Percentiles rank a stretch among this genome's conserved stretches.
These are phyloP conservation scores for Lactifluus rugatus DNA, from an alignment of 768 basidiomycete genomes.

Conservation along the genomic window DNA sequence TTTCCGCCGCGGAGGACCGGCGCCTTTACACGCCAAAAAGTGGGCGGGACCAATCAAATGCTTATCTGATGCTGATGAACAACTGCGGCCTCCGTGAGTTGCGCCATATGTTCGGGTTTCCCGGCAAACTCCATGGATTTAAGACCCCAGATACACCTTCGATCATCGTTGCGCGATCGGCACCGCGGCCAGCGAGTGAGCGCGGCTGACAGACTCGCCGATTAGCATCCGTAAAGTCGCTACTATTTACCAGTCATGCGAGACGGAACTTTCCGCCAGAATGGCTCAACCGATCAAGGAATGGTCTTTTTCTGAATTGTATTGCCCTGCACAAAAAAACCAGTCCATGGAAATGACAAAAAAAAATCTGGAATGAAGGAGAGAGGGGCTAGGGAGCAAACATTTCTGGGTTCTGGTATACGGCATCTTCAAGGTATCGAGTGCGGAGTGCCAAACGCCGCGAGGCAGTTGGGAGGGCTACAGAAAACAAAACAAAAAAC, in stretches of 20 bases:
- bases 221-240: constrained; percentile 18
- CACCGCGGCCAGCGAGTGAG: constrained; percentile 16
- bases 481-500: constrained; percentile 11
- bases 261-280: constrained; percentile 17
- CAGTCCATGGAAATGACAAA: constrained; percentile 7
- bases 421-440: constrained; percentile 19
- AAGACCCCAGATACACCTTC: constrained; percentile 14
- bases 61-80: constrained; percentile 19
- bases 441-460: constrained; percentile 14
- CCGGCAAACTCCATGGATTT: constrained; percentile 6
- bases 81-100: constrained; percentile 10
- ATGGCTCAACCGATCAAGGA: constrained; percentile 15
- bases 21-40: constrained; percentile 9
- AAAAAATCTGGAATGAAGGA: constrained; percentile 8
- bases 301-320: constrained; percentile 6
- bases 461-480: constrained; percentile 16
- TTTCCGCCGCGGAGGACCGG: constrained; percentile 17
- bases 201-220: constrained; percentile 13
- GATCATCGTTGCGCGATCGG: constrained; percentile 18
- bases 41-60: constrained; percentile 16
- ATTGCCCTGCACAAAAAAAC: constrained; percentile 8
- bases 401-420: constrained; percentile 16
- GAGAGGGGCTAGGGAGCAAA: constrained; percentile 2
- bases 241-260: constrained; percentile 10
- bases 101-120: constrained; percentile 1